Percentiles rank a stretch among this genome's conserved stretches.
These are phyloP conservation scores for Xylaria sp. DNA, from an alignment of 2,329 filamentous ascomycete genomes.

Conservation along the genomic window DNA sequence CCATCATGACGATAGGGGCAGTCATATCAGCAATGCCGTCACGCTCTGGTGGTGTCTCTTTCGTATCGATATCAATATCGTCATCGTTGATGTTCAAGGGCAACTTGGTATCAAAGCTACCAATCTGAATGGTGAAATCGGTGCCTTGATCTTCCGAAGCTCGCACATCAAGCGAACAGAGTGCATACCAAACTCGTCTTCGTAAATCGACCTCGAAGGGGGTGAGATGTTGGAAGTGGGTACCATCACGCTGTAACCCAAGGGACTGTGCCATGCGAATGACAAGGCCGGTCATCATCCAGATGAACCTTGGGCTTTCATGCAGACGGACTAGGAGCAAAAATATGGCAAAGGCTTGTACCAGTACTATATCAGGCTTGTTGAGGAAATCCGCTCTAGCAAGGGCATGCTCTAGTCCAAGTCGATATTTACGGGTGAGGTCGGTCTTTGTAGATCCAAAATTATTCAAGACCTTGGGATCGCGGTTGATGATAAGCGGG, in stretches of 20 bases:
- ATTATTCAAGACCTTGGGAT: conserved; percentile 47
- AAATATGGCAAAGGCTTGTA: conserved; percentile 64
- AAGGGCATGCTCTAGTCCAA: conserved; percentile 59
- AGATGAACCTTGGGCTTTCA: conserved; percentile 56
- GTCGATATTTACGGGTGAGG: conserved; percentile 53
- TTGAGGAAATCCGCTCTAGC: conserved; percentile 61
- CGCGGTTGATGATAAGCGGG: neutral
- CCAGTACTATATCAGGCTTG: conserved; percentile 59
- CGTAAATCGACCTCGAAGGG: conserved; percentile 71
- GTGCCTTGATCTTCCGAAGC: conserved; percentile 72
- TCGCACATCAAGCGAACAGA: conserved; percentile 68
- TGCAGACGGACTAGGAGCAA: conserved; percentile 61
- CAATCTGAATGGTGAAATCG: conserved; percentile 67
- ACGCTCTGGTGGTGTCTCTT: conserved; percentile 50
- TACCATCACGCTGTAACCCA: conserved; percentile 68
- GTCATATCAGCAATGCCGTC: conserved; percentile 60
- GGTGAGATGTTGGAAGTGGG: conserved; percentile 59
- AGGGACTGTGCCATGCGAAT: conserved; percentile 69
- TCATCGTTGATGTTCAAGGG: conserved; percentile 61
- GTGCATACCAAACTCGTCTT: conserved; percentile 68
- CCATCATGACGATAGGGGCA: conserved; percentile 52
- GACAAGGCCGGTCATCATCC: conserved; percentile 68
- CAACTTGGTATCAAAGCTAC: conserved; percentile 67
- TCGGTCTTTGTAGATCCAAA: conserved; percentile 54
- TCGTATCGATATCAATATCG: conserved; percentile 54